Base-by-base conservation (phyloP, 2,329 filamentous ascomycete genomes). In the Arthrobotrys sphaeroides region DNA sequence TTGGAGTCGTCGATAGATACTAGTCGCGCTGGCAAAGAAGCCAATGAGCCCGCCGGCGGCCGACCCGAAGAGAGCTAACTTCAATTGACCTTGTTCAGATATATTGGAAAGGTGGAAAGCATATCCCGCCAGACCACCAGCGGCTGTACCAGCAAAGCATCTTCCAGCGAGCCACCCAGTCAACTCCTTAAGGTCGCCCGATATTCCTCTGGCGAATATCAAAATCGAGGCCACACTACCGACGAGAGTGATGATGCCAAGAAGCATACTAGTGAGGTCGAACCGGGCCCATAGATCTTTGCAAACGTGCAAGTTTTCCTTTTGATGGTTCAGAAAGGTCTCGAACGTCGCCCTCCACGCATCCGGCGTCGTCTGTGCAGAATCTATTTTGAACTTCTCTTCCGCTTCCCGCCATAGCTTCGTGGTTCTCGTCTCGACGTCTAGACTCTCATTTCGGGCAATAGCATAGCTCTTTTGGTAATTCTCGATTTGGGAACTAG, bases 231-330 rank as follows among this genome's bases (percentile, higher is more conserved):
- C 78, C 20, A 97, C 86, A 2, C 91, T 89, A 22, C 88, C 83
- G 2, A 88, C 85, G 77, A 96, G 87, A 62, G 96, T 87, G 0
- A 83, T 81, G 38, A 98, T 89, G 51, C 95, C 95, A 77, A 91
- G 86, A 12, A 90, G 80, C 93, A 99, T 99, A 81, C 90, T 91
- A 1, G 88, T 86, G 18, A 97, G 85, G 81, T 99, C 93, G 79
- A 99, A 99, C 36, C 91, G 89, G 20, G 95, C 93, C 95, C 95
- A 99, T 13, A 98, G 84, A 40, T 86, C 87, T 81, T 93, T 91
- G 84, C 92, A 98, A 10, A 94, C 86, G 26, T 85, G 85, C 47
- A 99, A 85, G 0, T 91, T 97, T 80, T 92, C 88, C 28, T 85
- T 85, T 81, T 97, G 93, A 81, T 96, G 98, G 9, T 86, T 85